Evolutionary conservation across 768 basidiomycete genomes (phyloP).

Genomic region (Hericium coralloides): DNA sequence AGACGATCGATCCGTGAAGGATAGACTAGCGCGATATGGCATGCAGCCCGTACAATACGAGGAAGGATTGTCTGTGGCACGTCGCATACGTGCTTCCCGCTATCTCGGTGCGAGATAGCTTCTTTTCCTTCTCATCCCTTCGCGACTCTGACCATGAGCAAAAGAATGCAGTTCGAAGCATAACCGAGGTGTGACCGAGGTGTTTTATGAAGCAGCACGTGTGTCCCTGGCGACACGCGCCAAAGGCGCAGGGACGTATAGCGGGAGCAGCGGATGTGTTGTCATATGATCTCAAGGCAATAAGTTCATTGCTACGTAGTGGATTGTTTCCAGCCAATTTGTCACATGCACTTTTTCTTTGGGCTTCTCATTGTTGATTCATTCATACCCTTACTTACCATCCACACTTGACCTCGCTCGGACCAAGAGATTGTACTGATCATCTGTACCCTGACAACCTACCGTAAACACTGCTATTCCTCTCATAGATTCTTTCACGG

Average conservation of each 20-base stretch:
- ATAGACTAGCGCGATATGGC: conserved; percentile 63
- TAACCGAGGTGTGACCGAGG: conserved; percentile 89
- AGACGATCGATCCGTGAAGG: conserved; percentile 67
- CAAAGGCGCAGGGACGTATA: conserved; percentile 45
- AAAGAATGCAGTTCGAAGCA: conserved; percentile 97
- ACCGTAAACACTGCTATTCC: not conserved
- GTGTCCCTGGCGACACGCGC: conserved; percentile 70
- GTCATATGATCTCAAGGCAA: conserved; percentile 46
- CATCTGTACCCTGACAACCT: not conserved
- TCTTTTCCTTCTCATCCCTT: not conserved
- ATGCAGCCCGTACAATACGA: conserved; percentile 82
- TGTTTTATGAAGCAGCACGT: conserved; percentile 86
- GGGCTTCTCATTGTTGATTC: not conserved
- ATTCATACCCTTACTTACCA: not conserved
- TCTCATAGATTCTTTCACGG: not conserved
- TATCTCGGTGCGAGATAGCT: conserved; percentile 64
- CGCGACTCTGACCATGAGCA: not conserved
- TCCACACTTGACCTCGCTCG: not conserved
- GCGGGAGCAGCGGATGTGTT: conserved; percentile 33
- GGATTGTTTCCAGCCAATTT: not conserved
- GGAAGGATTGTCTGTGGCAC: conserved; percentile 79
- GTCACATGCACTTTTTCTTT: not conserved
- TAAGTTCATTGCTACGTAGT: not conserved
- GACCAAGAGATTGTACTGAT: not conserved
- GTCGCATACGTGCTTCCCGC: conserved; percentile 86